Conservation (phyloP, 2,329 filamentous ascomycete genomes). For the Epichloe bromicola region DNA sequence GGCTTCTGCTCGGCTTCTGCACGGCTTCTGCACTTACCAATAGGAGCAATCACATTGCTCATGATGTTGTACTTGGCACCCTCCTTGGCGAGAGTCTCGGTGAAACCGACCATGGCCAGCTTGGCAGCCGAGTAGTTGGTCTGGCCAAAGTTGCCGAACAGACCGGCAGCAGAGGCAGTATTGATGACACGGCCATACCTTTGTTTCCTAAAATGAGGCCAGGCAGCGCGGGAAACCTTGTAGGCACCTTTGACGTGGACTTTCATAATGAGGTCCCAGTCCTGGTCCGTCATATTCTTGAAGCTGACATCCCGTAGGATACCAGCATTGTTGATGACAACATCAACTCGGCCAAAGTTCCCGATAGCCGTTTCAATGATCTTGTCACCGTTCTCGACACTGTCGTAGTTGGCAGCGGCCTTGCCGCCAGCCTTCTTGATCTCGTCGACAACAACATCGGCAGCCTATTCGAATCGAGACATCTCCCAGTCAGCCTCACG, state of each 20-base stretch:
- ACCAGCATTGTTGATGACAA: conserved; percentile 96
- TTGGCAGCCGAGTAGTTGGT: conserved; percentile 96
- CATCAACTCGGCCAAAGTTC: conserved; percentile 73
- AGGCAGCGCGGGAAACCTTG: conserved; percentile 88
- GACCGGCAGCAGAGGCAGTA: conserved; percentile 87
- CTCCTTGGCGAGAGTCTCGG: conserved; percentile 95
- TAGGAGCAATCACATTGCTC: conserved; percentile 86
- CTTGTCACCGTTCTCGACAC: conserved; percentile 80
- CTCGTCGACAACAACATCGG: conserved; percentile 70
- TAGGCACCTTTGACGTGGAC: conserved; percentile 91
- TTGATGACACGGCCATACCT: conserved; percentile 97
- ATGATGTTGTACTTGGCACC: conserved; percentile 96
- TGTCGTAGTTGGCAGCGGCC: conserved; percentile 95
- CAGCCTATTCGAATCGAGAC: conserved; percentile 39
- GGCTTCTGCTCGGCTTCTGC: too few species aligned
- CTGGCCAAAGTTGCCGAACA: conserved; percentile 94
- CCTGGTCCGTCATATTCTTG: conserved; percentile 95
- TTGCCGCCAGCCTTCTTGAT: conserved; percentile 84
- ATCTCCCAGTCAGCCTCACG: neutral
- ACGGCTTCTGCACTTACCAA: conserved; percentile 30
- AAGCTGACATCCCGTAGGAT: conserved; percentile 93
- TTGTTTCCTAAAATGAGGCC: conserved; percentile 97
- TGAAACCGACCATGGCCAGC: conserved; percentile 89
- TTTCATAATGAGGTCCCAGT: conserved; percentile 91
- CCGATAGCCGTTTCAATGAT: conserved; percentile 86